These are phyloP conservation scores for Dictyostelium brefeldianum DNA, from an alignment of 78 protist species.

Conservation along the genomic window DNA sequence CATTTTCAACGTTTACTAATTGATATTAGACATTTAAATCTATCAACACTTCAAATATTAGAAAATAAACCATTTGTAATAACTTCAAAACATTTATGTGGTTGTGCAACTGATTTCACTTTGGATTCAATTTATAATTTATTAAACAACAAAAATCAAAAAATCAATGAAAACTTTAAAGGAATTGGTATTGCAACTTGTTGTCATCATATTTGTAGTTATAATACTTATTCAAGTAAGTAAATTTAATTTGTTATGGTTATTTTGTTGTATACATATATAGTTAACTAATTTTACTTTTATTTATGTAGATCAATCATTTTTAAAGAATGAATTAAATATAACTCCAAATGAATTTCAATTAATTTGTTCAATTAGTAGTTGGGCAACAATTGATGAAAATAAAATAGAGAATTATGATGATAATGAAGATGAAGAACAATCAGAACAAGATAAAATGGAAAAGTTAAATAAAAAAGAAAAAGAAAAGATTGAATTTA, in stretches of 20 bases:
- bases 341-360: constrained; percentile 52
- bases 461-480: background rate
- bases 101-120: constrained; percentile 76
- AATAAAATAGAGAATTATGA: background rate
- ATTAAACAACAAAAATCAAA: background rate
- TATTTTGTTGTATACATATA: too few relatives aligned
- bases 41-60: constrained; percentile 1
- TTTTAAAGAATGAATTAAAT: constrained; percentile 25
- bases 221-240: constrained; percentile 54
- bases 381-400: constrained; percentile 74
- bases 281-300: too few relatives aligned
- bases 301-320: constrained; percentile 33
- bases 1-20: constrained; percentile 50
- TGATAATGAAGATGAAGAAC: background rate
- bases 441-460: constrained; percentile 3
- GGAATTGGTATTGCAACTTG: constrained; percentile 79
- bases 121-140: constrained; percentile 30
- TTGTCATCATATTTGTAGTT: constrained; percentile 70
- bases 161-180: background rate
- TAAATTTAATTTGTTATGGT: background rate
- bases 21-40: constrained; percentile 66
- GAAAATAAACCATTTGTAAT: constrained; percentile 25
- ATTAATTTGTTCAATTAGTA: constrained; percentile 40
- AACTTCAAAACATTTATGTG: constrained; percentile 71
- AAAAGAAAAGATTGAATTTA: background rate